A percentile compares a stretch with the other conserved stretches of the same genome.
These are phyloP conservation scores for Lactarius evosmus DNA, from an alignment of 768 basidiomycete genomes.

Conservation along the genomic window DNA sequence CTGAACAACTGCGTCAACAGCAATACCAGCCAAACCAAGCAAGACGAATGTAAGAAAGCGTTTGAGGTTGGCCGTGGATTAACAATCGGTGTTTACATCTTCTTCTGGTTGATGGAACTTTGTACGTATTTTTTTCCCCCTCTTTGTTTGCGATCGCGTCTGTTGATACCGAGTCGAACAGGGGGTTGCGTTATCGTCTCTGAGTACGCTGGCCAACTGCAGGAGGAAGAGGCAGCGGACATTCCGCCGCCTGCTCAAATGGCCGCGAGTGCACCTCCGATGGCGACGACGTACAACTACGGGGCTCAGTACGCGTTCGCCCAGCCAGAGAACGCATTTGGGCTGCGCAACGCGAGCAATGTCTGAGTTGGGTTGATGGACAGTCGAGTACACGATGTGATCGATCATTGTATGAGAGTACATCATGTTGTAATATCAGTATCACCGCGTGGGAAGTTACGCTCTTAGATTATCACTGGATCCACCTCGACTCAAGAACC, in stretches of 20 bases:
- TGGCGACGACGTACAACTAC: constrained; percentile 25
- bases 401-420: background rate
- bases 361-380: constrained; percentile 12
- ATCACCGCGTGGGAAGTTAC: constrained; percentile 8
- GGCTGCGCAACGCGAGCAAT: background rate
- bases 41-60: constrained; percentile 42
- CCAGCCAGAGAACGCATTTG: constrained; percentile 11
- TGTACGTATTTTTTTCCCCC: constrained; percentile 44
- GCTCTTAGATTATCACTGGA: background rate
- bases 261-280: constrained; percentile 13
- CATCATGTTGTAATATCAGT: background rate
- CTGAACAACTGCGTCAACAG: constrained; percentile 42
- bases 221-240: constrained; percentile 42
- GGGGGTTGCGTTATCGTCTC: constrained; percentile 52
- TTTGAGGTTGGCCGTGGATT: constrained; percentile 44
- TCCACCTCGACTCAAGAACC: background rate
- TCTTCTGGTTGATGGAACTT: constrained; percentile 53
- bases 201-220: constrained; percentile 51
- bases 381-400: background rate
- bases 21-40: constrained; percentile 32
- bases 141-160: constrained; percentile 10
- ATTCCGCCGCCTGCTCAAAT: constrained; percentile 15
- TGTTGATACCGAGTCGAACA: constrained; percentile 28
- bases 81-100: constrained; percentile 43
- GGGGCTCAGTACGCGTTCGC: constrained; percentile 11